phyloP scores from a whole-genome alignment of 2,329 filamentous ascomycete genomes.

The Biscogniauxia mediterranea region DNA sequence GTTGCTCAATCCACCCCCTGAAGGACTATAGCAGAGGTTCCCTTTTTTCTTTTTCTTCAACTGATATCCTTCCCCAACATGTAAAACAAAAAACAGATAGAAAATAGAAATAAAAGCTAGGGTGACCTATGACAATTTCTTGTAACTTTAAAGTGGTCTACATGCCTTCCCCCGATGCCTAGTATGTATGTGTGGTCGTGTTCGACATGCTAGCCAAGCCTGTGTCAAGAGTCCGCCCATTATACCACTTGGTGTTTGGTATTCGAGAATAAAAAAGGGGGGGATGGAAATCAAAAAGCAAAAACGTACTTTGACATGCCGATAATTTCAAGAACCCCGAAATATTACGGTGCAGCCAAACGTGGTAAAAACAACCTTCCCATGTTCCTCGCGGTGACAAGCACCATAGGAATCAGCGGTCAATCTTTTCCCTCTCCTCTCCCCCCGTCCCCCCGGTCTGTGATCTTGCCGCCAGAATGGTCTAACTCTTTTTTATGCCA shows the following conservation, averaged over 20 bases:
- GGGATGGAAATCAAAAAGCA: not conserved
- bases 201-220: slow-evolving; percentile 2
- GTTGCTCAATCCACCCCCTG: not conserved
- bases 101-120: slow-evolving; percentile 1
- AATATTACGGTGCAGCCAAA: not conserved
- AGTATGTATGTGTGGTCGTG: not conserved
- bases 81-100: not conserved
- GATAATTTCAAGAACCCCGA: not conserved
- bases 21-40: not conserved
- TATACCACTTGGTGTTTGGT: not conserved
- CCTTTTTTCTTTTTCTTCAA: not conserved
- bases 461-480: not conserved
- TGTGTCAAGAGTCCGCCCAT: not conserved
- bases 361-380: not conserved
- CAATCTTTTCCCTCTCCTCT: not conserved
- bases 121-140: slow-evolving; percentile 15
- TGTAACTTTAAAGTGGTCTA: slow-evolving; percentile 5
- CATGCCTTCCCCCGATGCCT: not conserved
- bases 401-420: not conserved
- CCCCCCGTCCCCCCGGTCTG: not conserved
- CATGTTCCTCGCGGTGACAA: not conserved
- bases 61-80: not conserved
- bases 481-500: not conserved
- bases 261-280: not conserved
- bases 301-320: not conserved